phyloP scores from a whole-genome alignment of 495 filamentous ascomycete species.

The Hypoxylon crocopeplum region DNA sequence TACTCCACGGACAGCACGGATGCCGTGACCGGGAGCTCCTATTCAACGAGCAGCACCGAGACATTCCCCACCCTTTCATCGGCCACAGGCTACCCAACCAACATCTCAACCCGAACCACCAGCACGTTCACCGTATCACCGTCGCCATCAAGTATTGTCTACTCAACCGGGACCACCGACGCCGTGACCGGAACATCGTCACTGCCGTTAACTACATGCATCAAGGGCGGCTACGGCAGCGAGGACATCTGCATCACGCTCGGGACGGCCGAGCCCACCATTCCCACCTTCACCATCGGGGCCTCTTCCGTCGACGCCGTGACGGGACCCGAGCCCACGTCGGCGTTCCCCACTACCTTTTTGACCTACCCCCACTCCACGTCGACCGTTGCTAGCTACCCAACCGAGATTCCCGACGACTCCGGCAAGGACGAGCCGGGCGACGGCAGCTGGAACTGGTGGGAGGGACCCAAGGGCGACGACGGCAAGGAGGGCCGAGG shows the following conservation, averaged over 20 bases:
- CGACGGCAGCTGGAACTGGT: constrained; percentile 9
- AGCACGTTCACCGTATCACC: constrained; percentile 6
- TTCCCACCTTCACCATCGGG: background rate
- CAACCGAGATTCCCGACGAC: background rate
- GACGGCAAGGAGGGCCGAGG: background rate
- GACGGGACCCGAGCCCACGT: constrained; percentile 3
- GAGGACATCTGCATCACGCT: constrained; percentile 20
- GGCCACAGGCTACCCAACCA: constrained; percentile 20
- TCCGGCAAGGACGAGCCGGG: background rate
- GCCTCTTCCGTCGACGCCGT: constrained; percentile 16
- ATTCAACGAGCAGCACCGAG: constrained; percentile 14
- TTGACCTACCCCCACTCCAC: constrained; percentile 11
- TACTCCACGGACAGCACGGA: constrained; percentile 12
- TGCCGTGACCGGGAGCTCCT: background rate
- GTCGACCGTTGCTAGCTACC: constrained; percentile 10
- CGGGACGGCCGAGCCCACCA: background rate
- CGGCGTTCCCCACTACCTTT: constrained; percentile 17
- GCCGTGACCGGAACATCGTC: constrained; percentile 21
- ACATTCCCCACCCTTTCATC: constrained; percentile 21
- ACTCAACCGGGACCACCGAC: constrained; percentile 20
- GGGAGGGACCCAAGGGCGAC: constrained; percentile 4
- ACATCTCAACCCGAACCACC: background rate
- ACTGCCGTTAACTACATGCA: constrained; percentile 13
- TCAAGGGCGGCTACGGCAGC: constrained; percentile 25
- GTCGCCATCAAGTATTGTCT: constrained; percentile 6